Conservation (phyloP, 2,329 filamentous ascomycete species). For the Diaporthe citrichinensis region DNA sequence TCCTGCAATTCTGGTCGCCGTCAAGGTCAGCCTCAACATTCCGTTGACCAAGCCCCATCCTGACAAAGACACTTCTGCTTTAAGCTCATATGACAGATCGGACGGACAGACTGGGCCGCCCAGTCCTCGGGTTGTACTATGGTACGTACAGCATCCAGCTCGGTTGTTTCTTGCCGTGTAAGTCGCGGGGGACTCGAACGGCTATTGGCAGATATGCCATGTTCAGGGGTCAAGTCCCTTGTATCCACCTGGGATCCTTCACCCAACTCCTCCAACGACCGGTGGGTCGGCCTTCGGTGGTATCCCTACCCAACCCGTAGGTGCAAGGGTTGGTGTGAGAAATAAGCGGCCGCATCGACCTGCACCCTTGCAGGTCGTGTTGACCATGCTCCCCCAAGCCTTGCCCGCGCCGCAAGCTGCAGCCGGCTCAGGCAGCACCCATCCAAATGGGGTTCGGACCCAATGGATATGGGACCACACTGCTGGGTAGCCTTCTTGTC, state of each 20-base stretch:
- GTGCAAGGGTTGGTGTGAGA: conserved; percentile 4
- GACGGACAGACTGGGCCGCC: conserved; percentile 8
- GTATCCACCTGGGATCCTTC: not conserved
- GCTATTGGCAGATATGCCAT: not conserved
- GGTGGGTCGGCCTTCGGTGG: conserved; percentile 13
- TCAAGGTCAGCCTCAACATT: too few species aligned
- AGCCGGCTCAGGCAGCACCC: conserved; percentile 8
- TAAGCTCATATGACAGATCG: conserved; percentile 25
- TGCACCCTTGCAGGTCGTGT: conserved; percentile 5
- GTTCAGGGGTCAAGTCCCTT: not conserved
- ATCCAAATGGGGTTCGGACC: conserved; percentile 16
- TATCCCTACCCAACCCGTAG: not conserved
- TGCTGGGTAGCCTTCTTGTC: not conserved
- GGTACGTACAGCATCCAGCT: not conserved
- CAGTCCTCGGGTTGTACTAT: not conserved
- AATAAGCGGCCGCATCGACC: conserved; percentile 14
- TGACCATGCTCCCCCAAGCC: conserved; percentile 7
- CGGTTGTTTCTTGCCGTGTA: not conserved
- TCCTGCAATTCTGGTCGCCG: not conserved
- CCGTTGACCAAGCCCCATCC: not conserved
- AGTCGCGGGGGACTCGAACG: not conserved
- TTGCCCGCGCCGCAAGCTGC: conserved; percentile 32
- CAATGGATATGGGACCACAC: not conserved
- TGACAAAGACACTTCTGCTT: not conserved
- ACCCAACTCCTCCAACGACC: not conserved